Evolutionary conservation across 2,329 filamentous ascomycete genomes (phyloP).

Genomic region (Penicillium sp.): DNA sequence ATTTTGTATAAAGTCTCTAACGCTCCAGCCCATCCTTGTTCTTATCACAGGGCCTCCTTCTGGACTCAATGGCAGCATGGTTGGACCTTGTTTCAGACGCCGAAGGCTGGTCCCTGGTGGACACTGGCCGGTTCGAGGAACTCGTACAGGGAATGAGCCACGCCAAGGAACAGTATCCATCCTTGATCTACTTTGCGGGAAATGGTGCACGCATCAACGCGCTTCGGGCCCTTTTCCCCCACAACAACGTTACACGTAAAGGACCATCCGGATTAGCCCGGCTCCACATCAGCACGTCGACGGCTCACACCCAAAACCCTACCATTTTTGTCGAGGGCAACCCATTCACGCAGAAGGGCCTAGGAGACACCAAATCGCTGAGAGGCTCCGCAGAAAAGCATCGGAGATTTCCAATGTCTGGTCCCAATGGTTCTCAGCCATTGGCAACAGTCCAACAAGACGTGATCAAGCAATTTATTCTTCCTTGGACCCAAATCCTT

Average conservation of each 20-base stretch:
- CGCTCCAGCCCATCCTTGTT: no score
- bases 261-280: background rate
- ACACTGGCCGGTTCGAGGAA: conserved; percentile 1
- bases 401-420: background rate
- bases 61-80: conserved; percentile 1
- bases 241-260: conserved; percentile 2
- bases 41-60: no score
- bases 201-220: background rate
- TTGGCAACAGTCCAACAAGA: background rate
- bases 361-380: background rate
- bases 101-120: background rate
- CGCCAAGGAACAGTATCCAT: background rate
- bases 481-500: conserved; percentile 11
- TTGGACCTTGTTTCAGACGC: conserved; percentile 1
- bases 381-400: background rate
- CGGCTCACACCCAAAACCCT: background rate
- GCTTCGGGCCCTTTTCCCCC: background rate
- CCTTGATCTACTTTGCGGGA: conserved; percentile 1
- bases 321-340: background rate
- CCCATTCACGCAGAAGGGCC: background rate
- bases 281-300: background rate
- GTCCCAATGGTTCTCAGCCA: no score
- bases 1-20: no score
- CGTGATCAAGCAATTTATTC: background rate
- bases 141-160: background rate